phyloP scores from a whole-genome alignment of 441 rosid genomes.

The Gossypium laxum region DNA sequence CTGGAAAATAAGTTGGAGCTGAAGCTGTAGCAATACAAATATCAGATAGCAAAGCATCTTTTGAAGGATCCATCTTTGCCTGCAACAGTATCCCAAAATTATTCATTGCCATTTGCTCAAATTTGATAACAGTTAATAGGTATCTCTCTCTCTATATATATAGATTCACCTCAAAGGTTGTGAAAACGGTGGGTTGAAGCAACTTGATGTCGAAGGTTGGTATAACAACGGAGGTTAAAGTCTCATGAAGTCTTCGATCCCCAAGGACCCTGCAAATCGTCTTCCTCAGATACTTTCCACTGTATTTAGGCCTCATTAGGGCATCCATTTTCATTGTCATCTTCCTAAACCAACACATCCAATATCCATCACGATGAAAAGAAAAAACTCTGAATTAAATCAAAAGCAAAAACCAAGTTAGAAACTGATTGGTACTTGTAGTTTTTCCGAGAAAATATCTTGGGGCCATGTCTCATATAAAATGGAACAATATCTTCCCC shows the following conservation, averaged over 20 bases:
- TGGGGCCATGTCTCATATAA: conserved; percentile 35
- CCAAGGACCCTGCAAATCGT: conserved; percentile 27
- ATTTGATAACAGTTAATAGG: background rate
- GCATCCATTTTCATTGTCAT: conserved; percentile 20
- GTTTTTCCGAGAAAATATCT: conserved; percentile 38
- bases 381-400: background rate
- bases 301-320: conserved; percentile 50
- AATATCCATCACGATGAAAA: background rate
- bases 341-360: background rate
- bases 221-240: conserved; percentile 57
- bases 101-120: background rate
- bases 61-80: conserved; percentile 9
- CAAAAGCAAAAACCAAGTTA: background rate
- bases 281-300: conserved; percentile 46
- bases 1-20: conserved; percentile 44
- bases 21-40: conserved; percentile 45
- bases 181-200: conserved; percentile 63
- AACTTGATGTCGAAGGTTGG: conserved; percentile 69
- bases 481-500: conserved; percentile 46
- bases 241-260: conserved; percentile 40
- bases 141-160: background rate
- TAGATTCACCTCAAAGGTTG: conserved; percentile 48
- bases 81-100: background rate
- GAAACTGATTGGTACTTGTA: background rate
- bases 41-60: conserved; percentile 37